phyloP scores from a whole-genome alignment of 257 asterid species.

The Solanum virginianum region DNA sequence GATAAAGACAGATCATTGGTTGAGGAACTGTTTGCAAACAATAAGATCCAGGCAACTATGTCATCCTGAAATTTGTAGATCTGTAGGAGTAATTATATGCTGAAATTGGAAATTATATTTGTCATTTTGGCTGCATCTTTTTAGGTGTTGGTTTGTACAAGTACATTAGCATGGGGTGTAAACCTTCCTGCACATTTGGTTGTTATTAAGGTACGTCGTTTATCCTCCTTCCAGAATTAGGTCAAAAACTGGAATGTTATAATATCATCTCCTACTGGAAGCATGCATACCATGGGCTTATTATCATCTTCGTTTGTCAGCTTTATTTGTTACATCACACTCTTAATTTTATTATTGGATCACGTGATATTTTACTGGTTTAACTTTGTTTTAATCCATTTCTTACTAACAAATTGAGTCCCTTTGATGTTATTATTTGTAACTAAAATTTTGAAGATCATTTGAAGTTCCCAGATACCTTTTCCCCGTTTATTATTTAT shows the following conservation, averaged over 20 bases:
- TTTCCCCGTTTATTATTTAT: neutral
- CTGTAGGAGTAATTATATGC: neutral
- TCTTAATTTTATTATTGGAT: neutral
- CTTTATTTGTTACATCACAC: neutral
- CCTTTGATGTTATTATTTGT: neutral
- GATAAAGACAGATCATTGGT: constrained; percentile 95
- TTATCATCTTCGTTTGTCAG: neutral
- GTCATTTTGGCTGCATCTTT: constrained; percentile 7
- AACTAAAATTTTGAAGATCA: neutral
- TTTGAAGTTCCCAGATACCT: neutral
- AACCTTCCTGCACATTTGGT: constrained; percentile 99
- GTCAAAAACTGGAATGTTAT: neutral
- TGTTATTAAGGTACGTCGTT: constrained; percentile 57
- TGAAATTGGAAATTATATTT: neutral
- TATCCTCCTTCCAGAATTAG: neutral
- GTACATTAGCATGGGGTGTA: constrained; percentile 99
- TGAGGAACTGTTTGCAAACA: constrained; percentile 96
- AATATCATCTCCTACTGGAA: neutral
- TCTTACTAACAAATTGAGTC: neutral
- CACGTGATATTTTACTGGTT: neutral
- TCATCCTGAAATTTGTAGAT: neutral
- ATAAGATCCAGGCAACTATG: constrained; percentile 76
- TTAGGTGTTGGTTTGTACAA: constrained; percentile 94
- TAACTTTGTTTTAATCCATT: neutral
- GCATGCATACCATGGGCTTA: neutral